These are phyloP conservation scores for Stemphylium lycopersici DNA, from an alignment of 2,329 filamentous ascomycete genomes.

Conservation along the genomic window DNA sequence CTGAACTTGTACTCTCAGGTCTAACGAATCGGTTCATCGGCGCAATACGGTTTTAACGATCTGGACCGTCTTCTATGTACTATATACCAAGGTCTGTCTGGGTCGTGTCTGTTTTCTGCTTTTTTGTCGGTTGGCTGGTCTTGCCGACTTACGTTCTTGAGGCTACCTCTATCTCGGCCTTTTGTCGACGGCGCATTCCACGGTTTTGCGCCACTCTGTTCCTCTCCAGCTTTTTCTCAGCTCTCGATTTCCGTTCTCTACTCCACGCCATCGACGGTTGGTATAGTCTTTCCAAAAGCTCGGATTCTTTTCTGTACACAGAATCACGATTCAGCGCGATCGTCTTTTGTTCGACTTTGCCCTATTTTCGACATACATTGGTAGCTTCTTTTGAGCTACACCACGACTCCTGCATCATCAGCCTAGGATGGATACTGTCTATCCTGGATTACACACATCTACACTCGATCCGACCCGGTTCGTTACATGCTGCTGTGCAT, in stretches of 20 bases:
- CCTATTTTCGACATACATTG: conserved; percentile 16
- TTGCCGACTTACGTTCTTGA: conserved; percentile 29
- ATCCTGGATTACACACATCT: neutral
- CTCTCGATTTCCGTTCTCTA: conserved; percentile 9
- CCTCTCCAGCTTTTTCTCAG: conserved; percentile 4
- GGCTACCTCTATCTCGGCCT: conserved; percentile 12
- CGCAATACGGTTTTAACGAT: conserved; percentile 43
- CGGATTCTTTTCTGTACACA: conserved; percentile 27
- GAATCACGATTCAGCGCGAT: conserved; percentile 19
- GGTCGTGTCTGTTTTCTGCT: conserved; percentile 31
- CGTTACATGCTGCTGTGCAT: conserved; percentile 4
- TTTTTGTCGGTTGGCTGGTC: conserved; percentile 36
- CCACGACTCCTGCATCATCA: conserved; percentile 3
- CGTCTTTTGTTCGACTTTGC: conserved; percentile 16
- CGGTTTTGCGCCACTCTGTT: conserved; percentile 13
- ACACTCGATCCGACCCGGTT: conserved; percentile 9
- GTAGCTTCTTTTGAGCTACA: conserved; percentile 10
- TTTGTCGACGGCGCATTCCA: conserved; percentile 11
- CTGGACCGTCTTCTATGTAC: conserved; percentile 45
- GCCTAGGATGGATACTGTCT: conserved; percentile 2
- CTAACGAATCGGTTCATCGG: conserved; percentile 44
- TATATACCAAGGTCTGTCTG: conserved; percentile 45
- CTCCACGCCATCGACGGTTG: conserved; percentile 16
- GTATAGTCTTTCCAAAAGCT: conserved; percentile 29
- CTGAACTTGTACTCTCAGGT: conserved; percentile 37